Evolutionary conservation across 1,284 basidiomycete genomes (phyloP).

Genomic region (Malassezia sp.): DNA sequence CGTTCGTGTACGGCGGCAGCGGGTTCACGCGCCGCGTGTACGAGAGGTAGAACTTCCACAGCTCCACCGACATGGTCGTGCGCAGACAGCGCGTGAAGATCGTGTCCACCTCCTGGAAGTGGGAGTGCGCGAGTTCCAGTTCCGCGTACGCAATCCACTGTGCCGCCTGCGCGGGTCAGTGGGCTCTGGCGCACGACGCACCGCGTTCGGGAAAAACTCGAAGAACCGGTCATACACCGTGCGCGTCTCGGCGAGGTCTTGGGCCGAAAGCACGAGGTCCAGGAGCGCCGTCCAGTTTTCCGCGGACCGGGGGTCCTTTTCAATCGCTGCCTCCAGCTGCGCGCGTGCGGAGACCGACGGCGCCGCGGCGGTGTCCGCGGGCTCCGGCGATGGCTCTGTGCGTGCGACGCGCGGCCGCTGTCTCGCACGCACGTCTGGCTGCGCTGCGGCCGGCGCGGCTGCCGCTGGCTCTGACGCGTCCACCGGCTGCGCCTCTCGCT

Average conservation of each 20-base stretch:
- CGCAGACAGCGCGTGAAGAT: constrained; percentile 70
- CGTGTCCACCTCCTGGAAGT: constrained; percentile 50
- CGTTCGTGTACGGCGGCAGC: constrained; percentile 29
- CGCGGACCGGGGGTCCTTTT: constrained; percentile 56
- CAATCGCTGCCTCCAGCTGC: constrained; percentile 34
- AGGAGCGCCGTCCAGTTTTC: constrained; percentile 61
- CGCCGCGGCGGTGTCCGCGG: background rate
- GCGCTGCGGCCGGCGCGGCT: background rate
- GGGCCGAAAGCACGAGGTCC: constrained; percentile 57
- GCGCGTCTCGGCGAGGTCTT: constrained; percentile 59
- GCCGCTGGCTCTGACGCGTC: background rate
- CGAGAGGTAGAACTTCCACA: constrained; percentile 60
- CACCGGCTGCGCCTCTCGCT: background rate
- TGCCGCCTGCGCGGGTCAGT: constrained; percentile 42
- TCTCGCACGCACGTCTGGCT: background rate
- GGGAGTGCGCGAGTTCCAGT: constrained; percentile 62
- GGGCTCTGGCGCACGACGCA: constrained; percentile 48
- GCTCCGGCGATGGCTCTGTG: background rate
- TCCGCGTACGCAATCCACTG: constrained; percentile 57
- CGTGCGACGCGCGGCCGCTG: background rate
- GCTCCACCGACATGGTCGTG: constrained; percentile 67
- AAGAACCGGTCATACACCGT: constrained; percentile 63
- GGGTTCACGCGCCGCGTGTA: constrained; percentile 45
- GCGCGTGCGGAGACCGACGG: background rate
- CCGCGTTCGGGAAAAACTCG: constrained; percentile 65